Evolutionary conservation across 2,329 filamentous ascomycete species (phyloP), one percentile per base, ranked within the genome.

Genomic region (Macrophomina tecta): DNA sequence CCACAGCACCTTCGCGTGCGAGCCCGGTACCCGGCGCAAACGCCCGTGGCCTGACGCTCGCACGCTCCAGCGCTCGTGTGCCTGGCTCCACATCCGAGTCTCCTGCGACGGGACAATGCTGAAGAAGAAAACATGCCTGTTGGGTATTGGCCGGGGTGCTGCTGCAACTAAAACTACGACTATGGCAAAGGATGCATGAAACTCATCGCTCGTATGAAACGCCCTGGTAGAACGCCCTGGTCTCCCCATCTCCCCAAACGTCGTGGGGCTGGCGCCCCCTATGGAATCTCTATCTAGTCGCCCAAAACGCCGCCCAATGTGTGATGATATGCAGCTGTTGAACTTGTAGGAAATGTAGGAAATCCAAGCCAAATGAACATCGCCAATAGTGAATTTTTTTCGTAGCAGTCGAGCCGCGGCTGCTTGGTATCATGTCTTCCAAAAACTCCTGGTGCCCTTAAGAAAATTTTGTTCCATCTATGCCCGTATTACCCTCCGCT

Each of bases 221-320:
- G 58, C 58, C 58, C 58, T 18, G 42, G 42, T 36, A 49, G 34
- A 58, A 45, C 38, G 16, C 40, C 61, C 61, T 34, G 16, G 48
- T 16, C 38, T 46, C 32, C 34, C 60, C 34, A 18, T 48, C n/a
- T 49, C 42, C 42, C 45, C 40, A 48, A 14, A 16, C 30, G 58
- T 36, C 11, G 16, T 5, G 42, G 12, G 46, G 45, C 60, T 40
- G 32, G 60, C 60, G 60, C 60, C 60, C 46, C 56, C 58, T 49
- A 62, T 49, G 58, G 58, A 62, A 42, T 51, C 64, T 66, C 64
- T 66, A 66, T 66, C 64, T 66, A 66, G 51, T 67, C 56, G 65
- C 65, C 65, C 65, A 67, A 67, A 67, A 67, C 65, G 51, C 65
- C 65, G 65, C 65, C 65, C 65, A 65, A 66, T 67, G 65, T 62